Percentiles rank a stretch among this genome's conserved stretches.
Evolutionary conservation across 805 yeast genomes (phyloP).

Genomic region (Zygosaccharomyces bailii): DNA sequence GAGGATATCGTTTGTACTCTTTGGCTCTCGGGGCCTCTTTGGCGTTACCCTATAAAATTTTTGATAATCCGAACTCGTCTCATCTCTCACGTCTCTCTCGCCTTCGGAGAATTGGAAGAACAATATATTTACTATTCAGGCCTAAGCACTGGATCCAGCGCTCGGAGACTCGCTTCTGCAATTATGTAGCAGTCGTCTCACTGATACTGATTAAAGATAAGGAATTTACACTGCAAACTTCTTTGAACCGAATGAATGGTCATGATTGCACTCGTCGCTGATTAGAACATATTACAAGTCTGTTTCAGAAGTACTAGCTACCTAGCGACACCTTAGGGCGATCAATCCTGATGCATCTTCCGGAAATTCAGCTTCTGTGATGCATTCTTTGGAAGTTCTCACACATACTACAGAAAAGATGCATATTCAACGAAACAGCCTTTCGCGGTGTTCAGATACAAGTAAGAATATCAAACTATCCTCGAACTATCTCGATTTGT

Average conservation of each 20-base stretch:
- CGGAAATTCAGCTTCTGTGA: not conserved
- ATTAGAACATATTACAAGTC: not conserved
- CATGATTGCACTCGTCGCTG: not conserved
- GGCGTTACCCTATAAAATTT: no score
- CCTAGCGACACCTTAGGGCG: not conserved
- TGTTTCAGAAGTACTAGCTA: not conserved
- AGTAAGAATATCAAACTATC: not conserved
- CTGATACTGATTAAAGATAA: not conserved
- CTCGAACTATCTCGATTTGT: not conserved
- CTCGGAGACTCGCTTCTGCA: slow-evolving; percentile 1
- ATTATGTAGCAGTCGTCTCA: not conserved
- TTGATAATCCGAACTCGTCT: no score
- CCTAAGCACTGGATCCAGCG: slow-evolving; percentile 4
- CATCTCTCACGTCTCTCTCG: not conserved
- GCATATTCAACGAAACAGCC: slow-evolving; percentile 1
- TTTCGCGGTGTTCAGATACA: slow-evolving; percentile 2
- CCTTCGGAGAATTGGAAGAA: no score
- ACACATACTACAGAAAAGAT: not conserved
- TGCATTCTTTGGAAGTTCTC: not conserved
- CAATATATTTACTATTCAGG: not conserved
- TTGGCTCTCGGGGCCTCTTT: not conserved
- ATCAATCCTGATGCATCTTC: slow-evolving; percentile 5
- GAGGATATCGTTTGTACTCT: not conserved
- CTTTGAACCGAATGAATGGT: not conserved
- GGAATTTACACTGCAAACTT: not conserved